These are phyloP conservation scores for Pythium pyrilobum DNA, from an alignment of 352 stramenopile genomes.

Conservation along the genomic window DNA sequence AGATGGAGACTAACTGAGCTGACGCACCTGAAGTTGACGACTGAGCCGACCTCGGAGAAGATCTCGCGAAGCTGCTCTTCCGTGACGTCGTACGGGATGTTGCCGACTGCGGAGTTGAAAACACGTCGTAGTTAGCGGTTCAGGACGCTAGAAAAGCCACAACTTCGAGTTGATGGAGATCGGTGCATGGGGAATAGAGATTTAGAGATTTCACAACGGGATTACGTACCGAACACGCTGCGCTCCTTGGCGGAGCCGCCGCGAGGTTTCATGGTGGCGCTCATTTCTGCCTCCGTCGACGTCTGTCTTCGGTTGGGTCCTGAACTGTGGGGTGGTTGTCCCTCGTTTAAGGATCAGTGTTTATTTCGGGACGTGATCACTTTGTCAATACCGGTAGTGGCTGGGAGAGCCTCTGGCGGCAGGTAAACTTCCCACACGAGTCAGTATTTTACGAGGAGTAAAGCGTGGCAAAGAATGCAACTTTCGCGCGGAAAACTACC, in stretches of 20 bases:
- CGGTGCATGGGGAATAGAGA: background rate
- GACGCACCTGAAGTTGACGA: slow-evolving; percentile 78
- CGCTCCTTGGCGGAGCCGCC: slow-evolving; percentile 72
- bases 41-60: slow-evolving; percentile 76
- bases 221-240: slow-evolving; percentile 75
- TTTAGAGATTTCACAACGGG: background rate
- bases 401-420: too few relatives aligned
- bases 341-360: too few relatives aligned
- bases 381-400: too few relatives aligned
- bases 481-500: too few relatives aligned
- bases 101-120: slow-evolving; percentile 49
- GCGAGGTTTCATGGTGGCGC: slow-evolving; percentile 39
- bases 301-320: too few relatives aligned
- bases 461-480: too few relatives aligned
- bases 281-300: slow-evolving; percentile 29
- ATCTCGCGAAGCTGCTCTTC: slow-evolving; percentile 86
- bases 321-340: too few relatives aligned
- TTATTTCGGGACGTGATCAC: too few relatives aligned
- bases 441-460: too few relatives aligned
- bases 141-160: background rate
- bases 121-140: too few relatives aligned
- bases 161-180: background rate
- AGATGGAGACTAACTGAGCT: background rate
- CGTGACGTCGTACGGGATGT: slow-evolving; percentile 87
- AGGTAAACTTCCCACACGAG: too few relatives aligned